These are phyloP conservation scores for Sarcodon sp. DNA, from an alignment of 768 basidiomycete species.

Conservation along the genomic window DNA sequence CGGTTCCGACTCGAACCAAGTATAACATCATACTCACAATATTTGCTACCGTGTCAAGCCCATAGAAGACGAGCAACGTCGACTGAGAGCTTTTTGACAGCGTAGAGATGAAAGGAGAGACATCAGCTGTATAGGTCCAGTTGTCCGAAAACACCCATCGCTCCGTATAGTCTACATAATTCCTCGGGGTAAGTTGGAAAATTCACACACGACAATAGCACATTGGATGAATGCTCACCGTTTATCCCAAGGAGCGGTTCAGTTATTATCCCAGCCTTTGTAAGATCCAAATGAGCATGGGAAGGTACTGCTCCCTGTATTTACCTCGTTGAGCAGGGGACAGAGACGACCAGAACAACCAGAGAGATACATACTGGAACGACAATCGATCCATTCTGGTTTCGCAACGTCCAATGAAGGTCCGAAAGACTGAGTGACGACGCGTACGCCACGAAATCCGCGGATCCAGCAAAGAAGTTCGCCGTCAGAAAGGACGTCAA, in stretches of 20 bases:
- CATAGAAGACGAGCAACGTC: constrained; percentile 38
- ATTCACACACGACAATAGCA: not conserved
- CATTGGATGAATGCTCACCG: constrained; percentile 18
- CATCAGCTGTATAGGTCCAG: constrained; percentile 46
- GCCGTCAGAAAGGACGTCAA: too few species aligned
- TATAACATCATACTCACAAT: constrained; percentile 22
- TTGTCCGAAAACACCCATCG: constrained; percentile 44
- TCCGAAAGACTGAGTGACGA: constrained; percentile 24
- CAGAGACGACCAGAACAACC: too few species aligned
- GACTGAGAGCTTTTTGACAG: constrained; percentile 12
- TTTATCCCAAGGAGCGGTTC: constrained; percentile 42
- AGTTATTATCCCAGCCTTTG: constrained; percentile 37
- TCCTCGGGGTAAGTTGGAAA: not conserved
- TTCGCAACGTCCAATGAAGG: constrained; percentile 38
- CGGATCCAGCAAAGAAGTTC: too few species aligned
- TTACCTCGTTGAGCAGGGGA: too few species aligned
- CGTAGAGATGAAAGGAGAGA: constrained; percentile 26
- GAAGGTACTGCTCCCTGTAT: constrained; percentile 24
- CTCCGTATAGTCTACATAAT: constrained; percentile 32
- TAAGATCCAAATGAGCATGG: constrained; percentile 40
- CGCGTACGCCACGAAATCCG: too few species aligned
- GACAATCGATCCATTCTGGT: constrained; percentile 39
- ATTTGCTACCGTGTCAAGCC: constrained; percentile 44
- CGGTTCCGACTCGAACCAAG: not conserved
- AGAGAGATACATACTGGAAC: constrained; percentile 23